Evolutionary conservation across 805 yeast species (phyloP).

Genomic region (Lipomyces chichibuensis): DNA sequence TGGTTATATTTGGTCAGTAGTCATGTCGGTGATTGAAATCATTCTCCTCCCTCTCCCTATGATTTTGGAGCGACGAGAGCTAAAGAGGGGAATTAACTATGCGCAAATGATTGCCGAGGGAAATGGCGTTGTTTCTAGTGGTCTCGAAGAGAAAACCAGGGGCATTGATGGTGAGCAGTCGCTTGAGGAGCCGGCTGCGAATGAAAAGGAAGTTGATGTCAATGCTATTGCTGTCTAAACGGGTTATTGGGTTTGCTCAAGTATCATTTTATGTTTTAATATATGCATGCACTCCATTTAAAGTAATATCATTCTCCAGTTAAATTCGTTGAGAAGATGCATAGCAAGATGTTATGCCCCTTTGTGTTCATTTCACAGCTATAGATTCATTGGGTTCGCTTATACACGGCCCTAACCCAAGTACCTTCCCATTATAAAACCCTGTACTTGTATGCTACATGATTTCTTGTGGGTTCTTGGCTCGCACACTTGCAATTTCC

Average conservation of each 20-base stretch:
- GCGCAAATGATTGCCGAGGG: background rate
- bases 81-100: constrained; percentile 15
- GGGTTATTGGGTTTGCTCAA: background rate
- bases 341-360: too few relatives aligned
- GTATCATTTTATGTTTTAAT: background rate
- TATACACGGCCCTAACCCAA: too few relatives aligned
- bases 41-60: constrained; percentile 19
- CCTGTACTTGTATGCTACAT: too few relatives aligned
- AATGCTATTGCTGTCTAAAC: background rate
- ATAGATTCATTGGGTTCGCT: too few relatives aligned
- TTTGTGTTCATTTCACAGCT: too few relatives aligned
- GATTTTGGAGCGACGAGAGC: constrained; percentile 16
- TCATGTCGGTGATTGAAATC: constrained; percentile 20
- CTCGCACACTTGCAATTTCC: too few relatives aligned
- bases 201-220: background rate
- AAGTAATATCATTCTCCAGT: background rate
- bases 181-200: background rate
- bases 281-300: background rate
- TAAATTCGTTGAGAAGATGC: background rate
- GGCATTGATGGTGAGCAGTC: background rate
- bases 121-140: background rate
- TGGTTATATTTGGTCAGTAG: constrained; percentile 20
- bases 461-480: too few relatives aligned
- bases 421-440: too few relatives aligned
- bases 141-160: constrained; percentile 5